Conservation (phyloP, 768 basidiomycete species). For the Paxillus rubicundulus region DNA sequence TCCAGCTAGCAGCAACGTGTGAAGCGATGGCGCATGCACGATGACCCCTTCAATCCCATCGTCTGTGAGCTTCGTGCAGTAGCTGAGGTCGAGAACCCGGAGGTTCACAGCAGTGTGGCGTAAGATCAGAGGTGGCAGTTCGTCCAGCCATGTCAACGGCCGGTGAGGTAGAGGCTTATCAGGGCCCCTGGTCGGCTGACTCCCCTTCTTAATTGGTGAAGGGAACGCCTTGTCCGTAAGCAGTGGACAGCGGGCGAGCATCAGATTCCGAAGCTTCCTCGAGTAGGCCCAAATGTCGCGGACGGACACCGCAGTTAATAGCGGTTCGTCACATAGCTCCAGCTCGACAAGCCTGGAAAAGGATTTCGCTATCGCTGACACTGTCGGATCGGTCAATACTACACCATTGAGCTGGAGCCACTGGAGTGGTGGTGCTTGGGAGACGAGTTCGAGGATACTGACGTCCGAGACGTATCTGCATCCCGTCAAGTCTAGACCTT, state of each 20-base stretch:
- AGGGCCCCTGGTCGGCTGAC: slow-evolving; percentile 19
- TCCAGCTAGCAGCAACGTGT: slow-evolving; percentile 73
- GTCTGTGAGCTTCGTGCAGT: slow-evolving; percentile 70
- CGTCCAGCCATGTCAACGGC: slow-evolving; percentile 59
- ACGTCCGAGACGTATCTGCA: slow-evolving; percentile 77
- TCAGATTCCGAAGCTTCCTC: slow-evolving; percentile 70
- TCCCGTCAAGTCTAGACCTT: slow-evolving; percentile 72
- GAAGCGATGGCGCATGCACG: slow-evolving; percentile 70
- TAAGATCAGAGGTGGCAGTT: slow-evolving; percentile 60
- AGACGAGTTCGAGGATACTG: slow-evolving; percentile 70
- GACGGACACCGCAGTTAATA: slow-evolving; percentile 65
- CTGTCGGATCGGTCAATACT: slow-evolving; percentile 55
- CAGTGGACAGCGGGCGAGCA: slow-evolving; percentile 72
- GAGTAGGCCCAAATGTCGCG: slow-evolving; percentile 83
- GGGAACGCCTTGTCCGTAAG: slow-evolving; percentile 84
- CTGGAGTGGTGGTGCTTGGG: slow-evolving; percentile 63
- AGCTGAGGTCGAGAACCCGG: slow-evolving; percentile 74
- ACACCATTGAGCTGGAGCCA: slow-evolving; percentile 72
- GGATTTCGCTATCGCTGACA: slow-evolving; percentile 69
- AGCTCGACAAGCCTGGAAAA: slow-evolving; percentile 80
- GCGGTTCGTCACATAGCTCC: slow-evolving; percentile 68
- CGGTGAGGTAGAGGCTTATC: slow-evolving; percentile 57
- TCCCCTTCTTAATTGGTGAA: slow-evolving; percentile 38
- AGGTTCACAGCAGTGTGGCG: slow-evolving; percentile 69
- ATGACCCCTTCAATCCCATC: slow-evolving; percentile 73